Base-by-base conservation (phyloP, 352 stramenopile species). In the Pythium scleroteichum region DNA sequence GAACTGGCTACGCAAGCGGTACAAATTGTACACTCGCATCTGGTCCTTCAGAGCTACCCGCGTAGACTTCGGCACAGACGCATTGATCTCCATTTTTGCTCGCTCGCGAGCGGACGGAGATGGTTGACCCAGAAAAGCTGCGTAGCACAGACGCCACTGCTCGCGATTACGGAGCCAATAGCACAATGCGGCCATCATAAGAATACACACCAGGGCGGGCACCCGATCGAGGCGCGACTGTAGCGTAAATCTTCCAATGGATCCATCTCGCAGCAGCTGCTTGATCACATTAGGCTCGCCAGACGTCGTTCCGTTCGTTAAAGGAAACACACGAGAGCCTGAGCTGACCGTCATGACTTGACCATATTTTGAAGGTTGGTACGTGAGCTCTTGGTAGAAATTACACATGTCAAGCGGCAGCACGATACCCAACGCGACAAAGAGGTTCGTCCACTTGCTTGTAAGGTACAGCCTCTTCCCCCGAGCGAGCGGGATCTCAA, bases 351-450 rank as follows among this genome's bases (percentile, higher is more conserved):
- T 67, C 2, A 68, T 51, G 17, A 72, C 53, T 44, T 86, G 75
- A 0, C n/a, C 52, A 24, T 76, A 89, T 3, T 53, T 48, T 0
- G 7, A 27, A 9, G 76, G 80, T 1, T 57, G 53, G 48, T 87
- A 90, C 35, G 40, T 46, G 9, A 66, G 57, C 23, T 76, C 68
- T 55, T 90, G 78, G 12, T 76, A 42, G 24, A 86, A 83, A 9
- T 78, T 66, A 38, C 73, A 78, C 3, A 77, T 10, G 48, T 89
- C 76, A 9, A 89, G 48, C 27, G 78, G 79, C 20, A 89, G 40
- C 16, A 88, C 20, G 2, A 80, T 38, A 1, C 62, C 78, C 23
- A 85, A 20, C n/a, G 84, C 76, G 29, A 87, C 5, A 67, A 87
- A 89, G 26, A 51, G 53, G 33, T 68, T 52, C 0, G 73, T 5